A percentile compares a stretch with the other conserved stretches of the same genome.
These are phyloP conservation scores for Cercospora sp. DNA, from an alignment of 2,329 filamentous ascomycete genomes.

Conservation along the genomic window DNA sequence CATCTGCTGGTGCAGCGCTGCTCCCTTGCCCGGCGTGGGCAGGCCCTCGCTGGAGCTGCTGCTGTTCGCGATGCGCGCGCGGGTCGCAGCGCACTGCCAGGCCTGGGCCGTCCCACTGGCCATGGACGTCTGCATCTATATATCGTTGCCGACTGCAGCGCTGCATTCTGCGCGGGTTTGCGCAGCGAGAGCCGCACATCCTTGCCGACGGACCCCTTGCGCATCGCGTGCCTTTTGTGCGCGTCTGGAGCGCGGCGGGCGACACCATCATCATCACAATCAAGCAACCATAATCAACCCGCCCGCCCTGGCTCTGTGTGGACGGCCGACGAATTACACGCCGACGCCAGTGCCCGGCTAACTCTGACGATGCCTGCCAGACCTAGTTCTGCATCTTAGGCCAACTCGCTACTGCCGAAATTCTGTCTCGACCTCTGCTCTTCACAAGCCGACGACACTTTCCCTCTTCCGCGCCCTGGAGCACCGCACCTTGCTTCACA, in stretches of 20 bases:
- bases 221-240: not conserved
- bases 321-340: slow-evolving; percentile 9
- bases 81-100: not conserved
- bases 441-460: not conserved
- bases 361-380: slow-evolving; percentile 10
- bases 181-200: not conserved
- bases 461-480: not conserved
- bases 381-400: slow-evolving; percentile 7
- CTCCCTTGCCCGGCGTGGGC: not conserved
- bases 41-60: not conserved
- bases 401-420: slow-evolving; percentile 5
- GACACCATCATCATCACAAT: not conserved
- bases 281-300: not conserved
- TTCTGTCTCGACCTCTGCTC: slow-evolving; percentile 5
- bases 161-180: not conserved
- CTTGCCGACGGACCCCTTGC: slow-evolving; percentile 1
- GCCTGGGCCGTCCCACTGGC: not conserved
- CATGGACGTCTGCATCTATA: not conserved
- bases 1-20: not conserved
- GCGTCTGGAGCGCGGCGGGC: not conserved
- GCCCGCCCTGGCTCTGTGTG: not conserved
- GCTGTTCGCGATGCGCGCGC: not conserved
- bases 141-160: not conserved
- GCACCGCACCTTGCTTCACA: not conserved
- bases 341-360: slow-evolving; percentile 3